phyloP scores from a whole-genome alignment of 192 early-diverging fungal genomes.

The Borealophlyctis nickersoniae region DNA sequence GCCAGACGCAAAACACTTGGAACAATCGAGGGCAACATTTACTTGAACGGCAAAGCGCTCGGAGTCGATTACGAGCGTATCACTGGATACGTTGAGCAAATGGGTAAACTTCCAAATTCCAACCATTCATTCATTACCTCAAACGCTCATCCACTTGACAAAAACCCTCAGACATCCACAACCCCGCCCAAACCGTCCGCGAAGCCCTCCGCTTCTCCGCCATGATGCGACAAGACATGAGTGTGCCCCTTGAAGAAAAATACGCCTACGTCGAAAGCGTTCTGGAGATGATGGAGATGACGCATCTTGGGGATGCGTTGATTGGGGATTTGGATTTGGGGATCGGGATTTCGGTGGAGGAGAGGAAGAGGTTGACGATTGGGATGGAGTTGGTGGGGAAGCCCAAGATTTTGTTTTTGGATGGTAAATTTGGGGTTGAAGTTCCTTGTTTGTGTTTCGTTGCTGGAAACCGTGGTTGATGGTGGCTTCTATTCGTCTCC shows the following conservation, averaged over 20 bases:
- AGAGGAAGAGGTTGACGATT: conserved; percentile 87
- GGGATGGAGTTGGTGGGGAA: conserved; percentile 80
- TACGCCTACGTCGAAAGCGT: conserved; percentile 74
- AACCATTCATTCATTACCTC: neutral
- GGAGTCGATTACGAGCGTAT: conserved; percentile 29
- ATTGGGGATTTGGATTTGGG: conserved; percentile 72
- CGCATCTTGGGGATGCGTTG: conserved; percentile 65
- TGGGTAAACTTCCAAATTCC: conserved; percentile 56
- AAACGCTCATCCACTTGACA: neutral
- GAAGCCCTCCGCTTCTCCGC: conserved; percentile 73
- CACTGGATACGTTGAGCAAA: conserved; percentile 75
- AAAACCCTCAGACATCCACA: conserved; percentile 13
- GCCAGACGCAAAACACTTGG: conserved; percentile 59
- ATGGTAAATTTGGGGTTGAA: no score
- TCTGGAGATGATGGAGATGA: conserved; percentile 72
- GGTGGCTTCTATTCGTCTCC: conserved; percentile 80
- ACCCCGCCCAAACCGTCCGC: conserved; percentile 56
- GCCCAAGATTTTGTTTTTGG: conserved; percentile 79
- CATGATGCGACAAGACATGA: conserved; percentile 40
- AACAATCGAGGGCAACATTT: conserved; percentile 49
- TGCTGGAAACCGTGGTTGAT: conserved; percentile 72
- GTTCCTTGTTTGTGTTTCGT: no score
- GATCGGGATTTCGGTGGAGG: conserved; percentile 77
- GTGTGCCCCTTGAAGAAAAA: conserved; percentile 65
- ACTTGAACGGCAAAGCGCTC: conserved; percentile 41